A percentile compares a stretch with the other conserved stretches of the same genome.
Evolutionary conservation across 441 rosid species (phyloP).

Genomic region (Populus tomentosa): DNA sequence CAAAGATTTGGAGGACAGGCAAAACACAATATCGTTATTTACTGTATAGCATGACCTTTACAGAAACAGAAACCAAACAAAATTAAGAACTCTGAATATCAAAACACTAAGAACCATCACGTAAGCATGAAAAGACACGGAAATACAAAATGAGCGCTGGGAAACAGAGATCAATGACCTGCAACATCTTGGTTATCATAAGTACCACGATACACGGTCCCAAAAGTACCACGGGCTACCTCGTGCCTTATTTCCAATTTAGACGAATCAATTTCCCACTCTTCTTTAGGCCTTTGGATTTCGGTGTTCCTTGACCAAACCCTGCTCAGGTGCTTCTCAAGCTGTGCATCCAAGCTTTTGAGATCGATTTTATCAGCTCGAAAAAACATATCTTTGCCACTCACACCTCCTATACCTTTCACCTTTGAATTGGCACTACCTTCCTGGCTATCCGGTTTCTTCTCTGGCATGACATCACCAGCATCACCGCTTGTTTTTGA

Average conservation of each 20-base stretch:
- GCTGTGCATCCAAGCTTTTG: constrained; percentile 71
- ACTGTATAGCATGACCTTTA: background rate
- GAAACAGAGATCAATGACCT: constrained; percentile 35
- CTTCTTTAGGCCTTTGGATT: constrained; percentile 51
- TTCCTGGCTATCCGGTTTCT: constrained; percentile 19
- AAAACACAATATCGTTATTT: background rate
- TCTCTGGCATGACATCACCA: constrained; percentile 19
- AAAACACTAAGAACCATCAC: background rate
- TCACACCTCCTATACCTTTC: constrained; percentile 43
- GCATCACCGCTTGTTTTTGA: constrained; percentile 19
- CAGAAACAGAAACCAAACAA: background rate
- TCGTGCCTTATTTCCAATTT: constrained; percentile 53
- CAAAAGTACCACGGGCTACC: constrained; percentile 80
- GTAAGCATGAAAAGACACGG: background rate
- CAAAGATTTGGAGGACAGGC: background rate
- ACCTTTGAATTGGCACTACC: constrained; percentile 30
- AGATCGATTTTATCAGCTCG: constrained; percentile 76
- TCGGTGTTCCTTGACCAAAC: constrained; percentile 68
- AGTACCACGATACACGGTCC: constrained; percentile 61
- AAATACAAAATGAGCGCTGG: background rate
- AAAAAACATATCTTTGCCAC: constrained; percentile 54
- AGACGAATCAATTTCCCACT: constrained; percentile 89
- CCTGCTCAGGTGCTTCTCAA: constrained; percentile 79
- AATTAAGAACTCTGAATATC: background rate
- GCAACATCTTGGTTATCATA: constrained; percentile 83